These are phyloP conservation scores for Penicillium sp. DNA, from an alignment of 2,329 filamentous ascomycete species.

Conservation along the genomic window DNA sequence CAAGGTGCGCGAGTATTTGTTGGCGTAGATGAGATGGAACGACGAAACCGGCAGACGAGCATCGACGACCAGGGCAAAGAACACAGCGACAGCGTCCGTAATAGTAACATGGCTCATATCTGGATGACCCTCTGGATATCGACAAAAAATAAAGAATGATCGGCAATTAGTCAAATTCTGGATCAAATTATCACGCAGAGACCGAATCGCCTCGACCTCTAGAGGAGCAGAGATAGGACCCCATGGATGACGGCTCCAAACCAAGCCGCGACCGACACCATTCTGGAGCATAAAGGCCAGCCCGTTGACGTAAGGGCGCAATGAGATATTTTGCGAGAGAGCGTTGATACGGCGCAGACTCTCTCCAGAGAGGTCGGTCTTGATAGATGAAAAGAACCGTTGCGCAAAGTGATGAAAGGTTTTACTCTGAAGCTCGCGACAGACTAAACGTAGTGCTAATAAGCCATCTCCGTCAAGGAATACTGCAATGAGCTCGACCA, in stretches of 20 bases:
- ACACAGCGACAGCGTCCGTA: conserved; percentile 23
- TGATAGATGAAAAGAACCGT: conserved; percentile 21
- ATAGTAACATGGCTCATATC: conserved; percentile 23
- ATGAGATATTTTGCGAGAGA: conserved; percentile 12
- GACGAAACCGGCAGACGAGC: conserved; percentile 16
- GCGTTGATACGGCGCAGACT: conserved; percentile 20
- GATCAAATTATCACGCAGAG: conserved; percentile 19
- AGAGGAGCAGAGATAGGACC: conserved; percentile 21
- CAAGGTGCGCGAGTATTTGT: conserved; percentile 19
- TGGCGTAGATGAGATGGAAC: conserved; percentile 24
- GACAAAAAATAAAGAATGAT: conserved; percentile 26
- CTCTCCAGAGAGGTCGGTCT: conserved; percentile 20
- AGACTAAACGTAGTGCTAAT: conserved; percentile 18
- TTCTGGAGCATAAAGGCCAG: conserved; percentile 23
- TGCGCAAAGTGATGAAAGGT: conserved; percentile 25
- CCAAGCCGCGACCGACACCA: conserved; percentile 20
- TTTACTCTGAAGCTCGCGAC: conserved; percentile 19
- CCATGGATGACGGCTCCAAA: conserved; percentile 24
- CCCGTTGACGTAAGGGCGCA: conserved; percentile 18
- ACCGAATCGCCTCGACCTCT: conserved; percentile 17
- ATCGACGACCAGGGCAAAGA: conserved; percentile 23
- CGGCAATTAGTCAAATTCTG: conserved; percentile 19
- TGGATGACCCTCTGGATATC: conserved; percentile 25
- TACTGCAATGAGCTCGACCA: conserved; percentile 19
- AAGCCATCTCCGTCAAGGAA: conserved; percentile 10